phyloP scores from a whole-genome alignment of 2,329 filamentous ascomycete genomes.

The Moelleriella libera region DNA sequence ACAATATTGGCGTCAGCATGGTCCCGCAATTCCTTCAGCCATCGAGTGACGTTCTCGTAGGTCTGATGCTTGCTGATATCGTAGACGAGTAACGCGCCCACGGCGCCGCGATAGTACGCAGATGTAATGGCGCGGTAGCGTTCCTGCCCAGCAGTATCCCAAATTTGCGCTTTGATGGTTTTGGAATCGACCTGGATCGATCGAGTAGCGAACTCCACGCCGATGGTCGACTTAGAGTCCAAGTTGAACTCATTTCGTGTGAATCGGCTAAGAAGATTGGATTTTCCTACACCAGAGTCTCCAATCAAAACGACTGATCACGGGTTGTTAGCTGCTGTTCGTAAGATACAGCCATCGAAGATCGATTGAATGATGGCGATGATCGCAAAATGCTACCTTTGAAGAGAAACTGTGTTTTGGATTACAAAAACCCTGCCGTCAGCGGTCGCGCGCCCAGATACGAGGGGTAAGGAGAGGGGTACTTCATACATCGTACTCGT shows the following conservation, averaged over 20 bases:
- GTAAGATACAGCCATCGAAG: not conserved
- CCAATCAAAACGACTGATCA: conserved; percentile 88
- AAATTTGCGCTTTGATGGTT: conserved; percentile 99
- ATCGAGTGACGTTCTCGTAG: conserved; percentile 96
- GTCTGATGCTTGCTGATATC: conserved; percentile 99
- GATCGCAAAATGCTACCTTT: conserved; percentile 52
- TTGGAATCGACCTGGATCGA: conserved; percentile 98
- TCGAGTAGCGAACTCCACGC: conserved; percentile 96
- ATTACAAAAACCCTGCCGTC: conserved; percentile 14
- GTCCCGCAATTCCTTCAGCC: conserved; percentile 96
- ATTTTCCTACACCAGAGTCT: conserved; percentile 99
- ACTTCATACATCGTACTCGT: conserved; percentile 93
- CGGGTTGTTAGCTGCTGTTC: not conserved
- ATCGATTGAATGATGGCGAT: conserved; percentile 2
- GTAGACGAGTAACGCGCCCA: conserved; percentile 94
- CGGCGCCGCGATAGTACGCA: conserved; percentile 95
- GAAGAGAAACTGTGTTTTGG: conserved; percentile 71
- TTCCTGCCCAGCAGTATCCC: conserved; percentile 98
- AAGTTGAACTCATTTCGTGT: conserved; percentile 99
- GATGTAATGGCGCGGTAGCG: conserved; percentile 98
- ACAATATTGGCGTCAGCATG: conserved; percentile 98
- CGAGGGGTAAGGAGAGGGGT: conserved; percentile 7
- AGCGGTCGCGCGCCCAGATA: conserved; percentile 12
- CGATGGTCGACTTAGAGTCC: conserved; percentile 98
- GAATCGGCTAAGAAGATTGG: conserved; percentile 98